These are phyloP conservation scores for Termitomyces sp. DNA, from an alignment of 1,284 basidiomycete genomes.

Conservation along the genomic window DNA sequence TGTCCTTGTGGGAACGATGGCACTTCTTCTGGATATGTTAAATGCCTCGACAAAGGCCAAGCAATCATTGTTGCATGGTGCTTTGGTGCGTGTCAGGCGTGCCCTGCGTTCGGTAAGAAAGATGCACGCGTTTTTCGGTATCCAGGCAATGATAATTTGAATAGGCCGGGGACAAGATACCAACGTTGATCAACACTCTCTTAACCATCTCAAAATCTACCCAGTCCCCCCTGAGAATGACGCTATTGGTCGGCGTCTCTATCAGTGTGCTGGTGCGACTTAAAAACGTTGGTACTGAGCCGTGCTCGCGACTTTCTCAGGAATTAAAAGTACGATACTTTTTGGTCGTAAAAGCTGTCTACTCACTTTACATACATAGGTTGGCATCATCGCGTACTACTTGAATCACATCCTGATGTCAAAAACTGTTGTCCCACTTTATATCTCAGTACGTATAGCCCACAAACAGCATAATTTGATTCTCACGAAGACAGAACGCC, in stretches of 20 bases:
- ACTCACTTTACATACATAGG: neutral
- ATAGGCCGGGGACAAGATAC: constrained; percentile 46
- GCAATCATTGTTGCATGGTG: constrained; percentile 54
- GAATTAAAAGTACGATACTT: constrained; percentile 39
- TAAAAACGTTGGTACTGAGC: constrained; percentile 46
- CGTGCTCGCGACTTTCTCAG: constrained; percentile 34
- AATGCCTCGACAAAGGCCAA: constrained; percentile 50
- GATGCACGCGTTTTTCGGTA: constrained; percentile 9
- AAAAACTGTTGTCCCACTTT: constrained; percentile 44
- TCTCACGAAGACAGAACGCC: constrained; percentile 33
- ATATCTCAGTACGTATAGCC: constrained; percentile 41
- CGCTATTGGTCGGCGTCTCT: constrained; percentile 55
- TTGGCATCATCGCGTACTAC: constrained; percentile 51
- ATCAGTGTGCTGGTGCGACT: constrained; percentile 60
- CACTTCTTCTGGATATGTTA: constrained; percentile 56
- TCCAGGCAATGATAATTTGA: constrained; percentile 4
- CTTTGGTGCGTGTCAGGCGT: constrained; percentile 54
- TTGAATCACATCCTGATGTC: constrained; percentile 51
- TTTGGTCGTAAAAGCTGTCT: neutral
- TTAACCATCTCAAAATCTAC: constrained; percentile 46
- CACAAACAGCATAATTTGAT: neutral
- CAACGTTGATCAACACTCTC: constrained; percentile 44
- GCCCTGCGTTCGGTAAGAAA: constrained; percentile 57
- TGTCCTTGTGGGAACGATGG: constrained; percentile 48
- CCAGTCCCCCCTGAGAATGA: constrained; percentile 41